Percentiles rank a stretch among this genome's conserved stretches.
These are phyloP conservation scores for Crithidia expoeki DNA, from an alignment of 208 protist genomes.

Conservation along the genomic window DNA sequence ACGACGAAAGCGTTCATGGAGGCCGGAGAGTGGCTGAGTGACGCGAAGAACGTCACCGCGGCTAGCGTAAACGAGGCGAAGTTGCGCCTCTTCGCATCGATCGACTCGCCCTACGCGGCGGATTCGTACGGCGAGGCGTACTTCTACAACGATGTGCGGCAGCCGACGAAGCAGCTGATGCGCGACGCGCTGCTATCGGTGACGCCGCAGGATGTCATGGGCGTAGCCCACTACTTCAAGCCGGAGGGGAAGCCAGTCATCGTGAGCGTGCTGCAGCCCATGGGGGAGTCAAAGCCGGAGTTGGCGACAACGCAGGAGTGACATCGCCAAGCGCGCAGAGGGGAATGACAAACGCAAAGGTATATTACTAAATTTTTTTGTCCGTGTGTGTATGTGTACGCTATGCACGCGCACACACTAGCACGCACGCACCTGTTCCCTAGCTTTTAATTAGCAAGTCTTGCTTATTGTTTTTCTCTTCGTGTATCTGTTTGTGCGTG, in stretches of 20 bases:
- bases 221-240: constrained; percentile 62
- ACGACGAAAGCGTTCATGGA: constrained; percentile 77
- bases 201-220: constrained; percentile 65
- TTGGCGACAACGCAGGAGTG: too few relatives aligned
- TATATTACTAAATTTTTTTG: too few relatives aligned
- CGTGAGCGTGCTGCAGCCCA: constrained; percentile 42
- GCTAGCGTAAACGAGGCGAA: constrained; percentile 83
- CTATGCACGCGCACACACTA: too few relatives aligned
- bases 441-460: too few relatives aligned
- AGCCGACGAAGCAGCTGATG: constrained; percentile 78
- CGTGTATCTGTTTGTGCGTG: too few relatives aligned
- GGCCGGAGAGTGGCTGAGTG: constrained; percentile 65
- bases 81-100: constrained; percentile 81
- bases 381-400: too few relatives aligned
- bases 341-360: background rate
- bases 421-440: too few relatives aligned
- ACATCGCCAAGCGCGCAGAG: background rate
- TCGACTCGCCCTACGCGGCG: constrained; percentile 88
- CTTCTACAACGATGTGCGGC: constrained; percentile 77
- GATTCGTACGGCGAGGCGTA: constrained; percentile 83
- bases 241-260: constrained; percentile 20
- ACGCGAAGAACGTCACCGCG: constrained; percentile 61
- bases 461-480: too few relatives aligned
- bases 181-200: constrained; percentile 73
- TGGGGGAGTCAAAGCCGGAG: constrained; percentile 14